A percentile compares a stretch with the other conserved stretches of the same genome.
Conservation (phyloP, 768 basidiomycete species). For the Chalciporus sphaerocephalus region DNA sequence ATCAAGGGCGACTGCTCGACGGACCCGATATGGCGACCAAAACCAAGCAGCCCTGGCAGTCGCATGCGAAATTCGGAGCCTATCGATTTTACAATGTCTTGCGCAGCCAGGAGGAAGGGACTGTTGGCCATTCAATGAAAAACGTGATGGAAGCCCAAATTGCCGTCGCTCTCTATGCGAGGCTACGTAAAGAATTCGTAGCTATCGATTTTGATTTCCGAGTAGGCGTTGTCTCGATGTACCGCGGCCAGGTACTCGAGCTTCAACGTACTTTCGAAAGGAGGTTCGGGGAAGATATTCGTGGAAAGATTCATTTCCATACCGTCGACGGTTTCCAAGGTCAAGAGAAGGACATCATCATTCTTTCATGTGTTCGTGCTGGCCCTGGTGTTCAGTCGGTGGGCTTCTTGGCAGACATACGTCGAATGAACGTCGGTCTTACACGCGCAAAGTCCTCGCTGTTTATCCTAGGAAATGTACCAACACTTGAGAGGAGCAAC, state of each 20-base stretch:
- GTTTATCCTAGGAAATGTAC: constrained; percentile 87
- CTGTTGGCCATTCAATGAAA: constrained; percentile 62
- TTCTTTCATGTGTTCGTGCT: constrained; percentile 93
- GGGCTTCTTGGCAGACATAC: constrained; percentile 83
- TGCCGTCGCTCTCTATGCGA: constrained; percentile 72
- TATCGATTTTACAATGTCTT: constrained; percentile 88
- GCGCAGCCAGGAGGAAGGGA: constrained; percentile 55
- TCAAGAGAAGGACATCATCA: constrained; percentile 98
- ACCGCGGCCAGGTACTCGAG: constrained; percentile 82
- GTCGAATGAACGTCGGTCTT: constrained; percentile 97
- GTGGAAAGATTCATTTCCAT: constrained; percentile 81
- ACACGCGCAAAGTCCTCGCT: constrained; percentile 95
- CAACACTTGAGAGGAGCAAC: constrained; percentile 86
- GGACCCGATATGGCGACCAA: constrained; percentile 85
- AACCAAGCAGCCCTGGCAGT: constrained; percentile 85
- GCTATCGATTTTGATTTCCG: constrained; percentile 48
- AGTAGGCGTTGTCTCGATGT: constrained; percentile 86
- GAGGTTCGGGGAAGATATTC: constrained; percentile 67
- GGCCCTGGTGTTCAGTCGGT: constrained; percentile 78
- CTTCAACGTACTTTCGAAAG: constrained; percentile 64
- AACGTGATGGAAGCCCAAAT: constrained; percentile 72
- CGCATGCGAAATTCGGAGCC: constrained; percentile 66
- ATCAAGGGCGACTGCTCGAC: constrained; percentile 71
- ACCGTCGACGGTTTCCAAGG: constrained; percentile 99
- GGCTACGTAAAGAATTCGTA: constrained; percentile 64